Base-by-base conservation (phyloP, 1,284 basidiomycete species). In the Rhodotorula sp. region DNA sequence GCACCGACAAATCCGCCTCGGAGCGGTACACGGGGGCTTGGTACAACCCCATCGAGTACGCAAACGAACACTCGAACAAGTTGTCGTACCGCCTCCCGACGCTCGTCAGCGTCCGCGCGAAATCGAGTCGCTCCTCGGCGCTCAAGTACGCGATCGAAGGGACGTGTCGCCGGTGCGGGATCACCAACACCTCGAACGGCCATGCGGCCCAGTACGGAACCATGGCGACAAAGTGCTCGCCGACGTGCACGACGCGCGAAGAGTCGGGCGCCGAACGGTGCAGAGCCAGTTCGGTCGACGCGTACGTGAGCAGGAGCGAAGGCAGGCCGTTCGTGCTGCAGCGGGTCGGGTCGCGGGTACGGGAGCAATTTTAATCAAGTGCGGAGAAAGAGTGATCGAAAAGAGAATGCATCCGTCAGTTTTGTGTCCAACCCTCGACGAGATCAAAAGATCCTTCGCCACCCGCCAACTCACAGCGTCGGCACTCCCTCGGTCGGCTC, bases 131-230 rank as follows among this genome's bases (percentile, higher is more conserved):
- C 81, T 95, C 92, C 22, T 83, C 84, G 0, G 78, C 72, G 0
- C 83, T 84, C n/a, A 95, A 82, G 46, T 89, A 83, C 2, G 83
- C 79, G 59, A 95, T 80, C 5, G 88, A 88, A 0, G 88, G 84
- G 57, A 95, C 87, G 76, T 94, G 92, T 8, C 91, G 84, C 74
- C 84, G 85, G 81, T 89, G 87, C 0, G 92, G 91, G 20, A 94
- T 82, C 58, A 95, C 81, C 70, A 97, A 82, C 22, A 91, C 84
- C 80, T 98, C 95, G 78, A 90, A 97, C 0, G 95, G 95, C 95
- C 95, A 98, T 44, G 88, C 86, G 2, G 94, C 95, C 95, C 95
- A 97, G 87, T 91, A 97, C 1, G 95, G 95, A 0, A 97, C 93
- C 8, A 97, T 79, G 0, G 89, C 92, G 7, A 92, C 84, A 86